phyloP scores from a whole-genome alignment of 2,329 filamentous ascomycete species.

The Neospermospora avenae region DNA sequence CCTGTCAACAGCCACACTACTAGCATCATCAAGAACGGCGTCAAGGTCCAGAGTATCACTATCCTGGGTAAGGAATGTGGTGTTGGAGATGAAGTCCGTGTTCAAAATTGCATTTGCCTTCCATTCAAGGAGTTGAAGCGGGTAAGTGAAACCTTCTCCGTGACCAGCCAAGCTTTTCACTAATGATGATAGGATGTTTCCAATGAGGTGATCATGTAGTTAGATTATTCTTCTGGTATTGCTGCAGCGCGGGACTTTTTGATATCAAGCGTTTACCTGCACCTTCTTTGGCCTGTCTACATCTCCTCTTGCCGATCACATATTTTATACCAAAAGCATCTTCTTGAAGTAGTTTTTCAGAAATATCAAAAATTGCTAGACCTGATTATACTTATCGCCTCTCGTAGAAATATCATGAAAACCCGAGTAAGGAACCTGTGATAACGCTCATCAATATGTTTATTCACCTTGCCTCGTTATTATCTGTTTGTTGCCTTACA shows the following conservation, averaged over 20 bases:
- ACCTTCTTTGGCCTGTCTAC: neutral
- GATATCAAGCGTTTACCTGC: slow-evolving; percentile 10
- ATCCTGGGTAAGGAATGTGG: slow-evolving; percentile 95
- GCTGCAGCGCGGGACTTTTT: neutral
- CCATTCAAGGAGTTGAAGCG: slow-evolving; percentile 98
- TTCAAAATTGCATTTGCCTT: slow-evolving; percentile 97
- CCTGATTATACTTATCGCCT: neutral
- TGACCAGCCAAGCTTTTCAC: slow-evolving; percentile 19
- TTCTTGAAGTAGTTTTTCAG: slow-evolving; percentile 2
- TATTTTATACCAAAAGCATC: neutral
- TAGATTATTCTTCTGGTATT: neutral
- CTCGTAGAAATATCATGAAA: neutral
- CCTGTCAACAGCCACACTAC: slow-evolving; percentile 85
- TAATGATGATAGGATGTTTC: slow-evolving; percentile 66
- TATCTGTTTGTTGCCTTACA: no score
- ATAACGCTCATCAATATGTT: no score
- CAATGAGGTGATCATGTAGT: slow-evolving; percentile 90
- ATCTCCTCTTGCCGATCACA: neutral
- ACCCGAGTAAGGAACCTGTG: neutral
- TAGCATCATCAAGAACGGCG: slow-evolving; percentile 93
- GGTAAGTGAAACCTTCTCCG: slow-evolving; percentile 50
- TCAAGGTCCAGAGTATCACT: slow-evolving; percentile 98
- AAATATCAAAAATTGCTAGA: slow-evolving; percentile 2
- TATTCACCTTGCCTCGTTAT: no score
- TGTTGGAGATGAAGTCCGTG: slow-evolving; percentile 89